Conservation (phyloP, 371 early-diverging fungal genomes). For the Mortierella sp. region DNA sequence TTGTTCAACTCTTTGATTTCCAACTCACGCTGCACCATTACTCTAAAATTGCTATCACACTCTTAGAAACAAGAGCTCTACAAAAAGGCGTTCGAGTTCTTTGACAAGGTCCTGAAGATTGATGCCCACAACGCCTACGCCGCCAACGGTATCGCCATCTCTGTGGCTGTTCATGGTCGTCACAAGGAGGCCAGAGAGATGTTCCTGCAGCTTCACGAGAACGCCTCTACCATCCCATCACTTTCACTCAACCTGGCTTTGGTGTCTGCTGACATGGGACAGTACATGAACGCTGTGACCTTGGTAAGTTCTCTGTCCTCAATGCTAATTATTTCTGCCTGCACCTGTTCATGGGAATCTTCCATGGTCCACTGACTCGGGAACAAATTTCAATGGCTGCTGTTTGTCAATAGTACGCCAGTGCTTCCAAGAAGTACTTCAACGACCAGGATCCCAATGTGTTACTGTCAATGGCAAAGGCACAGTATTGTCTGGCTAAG, state of each 20-base stretch:
- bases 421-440: conserved; percentile 66
- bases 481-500: conserved; percentile 85
- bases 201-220: conserved; percentile 80
- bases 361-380: neutral
- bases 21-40: neutral
- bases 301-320: conserved; percentile 36
- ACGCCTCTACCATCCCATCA: conserved; percentile 66
- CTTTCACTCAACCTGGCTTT: conserved; percentile 87
- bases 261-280: conserved; percentile 77
- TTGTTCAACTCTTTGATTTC: neutral
- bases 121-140: conserved; percentile 83
- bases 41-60: neutral
- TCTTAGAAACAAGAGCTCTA: conserved; percentile 65
- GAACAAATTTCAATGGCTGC: neutral
- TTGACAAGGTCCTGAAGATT: conserved; percentile 79
- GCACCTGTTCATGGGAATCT: neutral
- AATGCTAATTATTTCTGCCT: too few relatives aligned
- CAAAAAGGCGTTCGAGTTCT: conserved; percentile 86
- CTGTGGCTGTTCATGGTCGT: conserved; percentile 81
- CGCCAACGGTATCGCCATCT: conserved; percentile 85
- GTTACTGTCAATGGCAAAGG: conserved; percentile 81
- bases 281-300: conserved; percentile 77
- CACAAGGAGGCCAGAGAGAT: conserved; percentile 79
- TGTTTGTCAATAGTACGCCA: conserved; percentile 70
- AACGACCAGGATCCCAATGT: conserved; percentile 72